These are phyloP conservation scores for Pythium scleroteichum DNA, from an alignment of 352 stramenopile species.

Conservation along the genomic window DNA sequence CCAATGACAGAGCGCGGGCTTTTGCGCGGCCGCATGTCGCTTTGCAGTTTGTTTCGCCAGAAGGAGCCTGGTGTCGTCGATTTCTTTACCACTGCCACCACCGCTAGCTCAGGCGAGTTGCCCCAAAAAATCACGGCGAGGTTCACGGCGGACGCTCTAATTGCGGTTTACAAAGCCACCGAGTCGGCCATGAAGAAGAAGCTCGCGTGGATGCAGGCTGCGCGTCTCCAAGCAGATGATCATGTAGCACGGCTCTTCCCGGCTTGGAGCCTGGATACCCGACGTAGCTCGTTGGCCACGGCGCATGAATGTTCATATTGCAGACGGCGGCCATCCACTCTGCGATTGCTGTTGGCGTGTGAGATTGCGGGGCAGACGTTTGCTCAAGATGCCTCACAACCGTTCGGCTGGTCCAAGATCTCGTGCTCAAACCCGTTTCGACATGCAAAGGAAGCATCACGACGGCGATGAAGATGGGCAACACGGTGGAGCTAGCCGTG, in stretches of 20 bases:
- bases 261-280: not conserved
- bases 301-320: not conserved
- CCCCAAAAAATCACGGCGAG: conserved; percentile 15
- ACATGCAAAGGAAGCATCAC: conserved; percentile 15
- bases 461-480: not conserved
- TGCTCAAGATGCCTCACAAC: conserved; percentile 4
- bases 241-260: not conserved
- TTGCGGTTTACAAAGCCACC: conserved; percentile 26
- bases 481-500: not conserved
- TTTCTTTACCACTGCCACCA: conserved; percentile 45
- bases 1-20: conserved; percentile 37
- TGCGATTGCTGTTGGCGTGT: conserved; percentile 4
- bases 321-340: not conserved
- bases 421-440: not conserved
- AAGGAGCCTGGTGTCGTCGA: conserved; percentile 32
- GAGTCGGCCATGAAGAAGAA: conserved; percentile 29
- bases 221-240: not conserved
- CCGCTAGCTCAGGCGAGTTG: conserved; percentile 34
- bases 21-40: conserved; percentile 47
- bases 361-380: conserved; percentile 10
- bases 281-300: not conserved
- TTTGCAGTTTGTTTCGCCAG: conserved; percentile 44
- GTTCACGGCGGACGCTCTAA: conserved; percentile 20
- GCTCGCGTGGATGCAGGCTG: conserved; percentile 17
- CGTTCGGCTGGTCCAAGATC: conserved; percentile 2